A percentile compares a stretch with the other conserved stretches of the same genome.
Evolutionary conservation across 163 green algal species (phyloP).

Genomic region (Smithsoniella earleae): DNA sequence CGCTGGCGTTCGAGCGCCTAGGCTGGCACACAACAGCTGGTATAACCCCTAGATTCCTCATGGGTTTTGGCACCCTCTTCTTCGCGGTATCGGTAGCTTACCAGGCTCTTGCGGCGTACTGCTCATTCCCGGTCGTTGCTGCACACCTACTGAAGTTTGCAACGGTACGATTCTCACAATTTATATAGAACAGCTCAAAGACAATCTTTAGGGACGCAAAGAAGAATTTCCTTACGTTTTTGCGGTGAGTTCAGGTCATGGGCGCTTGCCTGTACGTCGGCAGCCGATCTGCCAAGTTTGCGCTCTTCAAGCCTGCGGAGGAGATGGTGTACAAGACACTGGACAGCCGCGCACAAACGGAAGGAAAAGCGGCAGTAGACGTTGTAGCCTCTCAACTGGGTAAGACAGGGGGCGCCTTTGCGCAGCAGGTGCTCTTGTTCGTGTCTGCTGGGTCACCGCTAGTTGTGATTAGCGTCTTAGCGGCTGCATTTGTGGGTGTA

Average conservation of each 20-base stretch:
- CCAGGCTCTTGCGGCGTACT: too few relatives aligned
- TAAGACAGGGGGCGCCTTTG: constrained; percentile 32
- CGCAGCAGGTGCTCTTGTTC: constrained; percentile 2
- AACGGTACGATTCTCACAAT: too few relatives aligned
- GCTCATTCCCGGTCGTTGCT: too few relatives aligned
- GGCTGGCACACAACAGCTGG: constrained; percentile 70
- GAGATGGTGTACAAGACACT: constrained; percentile 63
- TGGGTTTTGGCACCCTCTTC: constrained; percentile 56
- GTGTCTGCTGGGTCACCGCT: background rate
- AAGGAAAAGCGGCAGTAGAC: constrained; percentile 41
- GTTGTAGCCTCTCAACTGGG: constrained; percentile 37
- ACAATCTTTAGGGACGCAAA: too few relatives aligned
- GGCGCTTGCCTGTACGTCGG: constrained; percentile 47
- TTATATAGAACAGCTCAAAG: too few relatives aligned
- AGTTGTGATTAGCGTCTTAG: background rate
- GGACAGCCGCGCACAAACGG: constrained; percentile 33
- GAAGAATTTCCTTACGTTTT: background rate
- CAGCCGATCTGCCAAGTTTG: constrained; percentile 77
- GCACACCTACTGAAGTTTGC: too few relatives aligned
- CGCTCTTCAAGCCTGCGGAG: constrained; percentile 92
- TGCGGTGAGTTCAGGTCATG: background rate
- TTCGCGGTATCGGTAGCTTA: constrained; percentile 67
- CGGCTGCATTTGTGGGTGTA: background rate
- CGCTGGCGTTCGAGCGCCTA: constrained; percentile 53
- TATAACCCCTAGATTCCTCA: constrained; percentile 58